These are phyloP conservation scores for Podaxis sp. DNA, from an alignment of 768 basidiomycete species.

Conservation along the genomic window DNA sequence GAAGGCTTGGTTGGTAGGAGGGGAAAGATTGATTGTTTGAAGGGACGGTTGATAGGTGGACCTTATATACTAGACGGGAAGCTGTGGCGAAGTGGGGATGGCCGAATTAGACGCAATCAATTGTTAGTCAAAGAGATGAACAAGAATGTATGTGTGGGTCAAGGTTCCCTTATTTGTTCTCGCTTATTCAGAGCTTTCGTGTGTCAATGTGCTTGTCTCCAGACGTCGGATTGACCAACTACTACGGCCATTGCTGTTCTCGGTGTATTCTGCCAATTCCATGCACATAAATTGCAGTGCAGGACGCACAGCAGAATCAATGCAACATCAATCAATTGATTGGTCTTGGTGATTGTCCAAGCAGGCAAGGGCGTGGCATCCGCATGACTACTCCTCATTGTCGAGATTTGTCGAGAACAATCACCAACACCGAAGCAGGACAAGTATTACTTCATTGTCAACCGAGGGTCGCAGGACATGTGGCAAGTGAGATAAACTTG, in stretches of 20 bases:
- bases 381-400: not conserved
- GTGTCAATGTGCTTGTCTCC: not conserved
- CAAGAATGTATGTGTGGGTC: slow-evolving; percentile 9
- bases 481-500: not conserved
- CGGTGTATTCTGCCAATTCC: not conserved
- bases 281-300: not conserved
- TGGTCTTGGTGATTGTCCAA: not conserved
- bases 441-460: not conserved
- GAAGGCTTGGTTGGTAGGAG: slow-evolving; percentile 2
- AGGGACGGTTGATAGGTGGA: slow-evolving; percentile 4
- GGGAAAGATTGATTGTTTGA: slow-evolving; percentile 6
- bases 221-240: no score
- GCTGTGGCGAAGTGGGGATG: slow-evolving; percentile 9
- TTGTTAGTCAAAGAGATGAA: slow-evolving; percentile 13
- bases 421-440: not conserved
- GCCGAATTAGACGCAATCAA: slow-evolving; percentile 8
- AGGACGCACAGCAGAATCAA: not conserved
- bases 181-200: not conserved
- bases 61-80: slow-evolving; percentile 8
- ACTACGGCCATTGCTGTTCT: not conserved
- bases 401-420: not conserved
- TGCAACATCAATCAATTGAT: slow-evolving; percentile 5
- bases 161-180: not conserved
- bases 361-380: not conserved
- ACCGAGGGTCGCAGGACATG: not conserved